Base-by-base conservation (phyloP, 805 yeast species). In the Ogataea paraovalis region DNA sequence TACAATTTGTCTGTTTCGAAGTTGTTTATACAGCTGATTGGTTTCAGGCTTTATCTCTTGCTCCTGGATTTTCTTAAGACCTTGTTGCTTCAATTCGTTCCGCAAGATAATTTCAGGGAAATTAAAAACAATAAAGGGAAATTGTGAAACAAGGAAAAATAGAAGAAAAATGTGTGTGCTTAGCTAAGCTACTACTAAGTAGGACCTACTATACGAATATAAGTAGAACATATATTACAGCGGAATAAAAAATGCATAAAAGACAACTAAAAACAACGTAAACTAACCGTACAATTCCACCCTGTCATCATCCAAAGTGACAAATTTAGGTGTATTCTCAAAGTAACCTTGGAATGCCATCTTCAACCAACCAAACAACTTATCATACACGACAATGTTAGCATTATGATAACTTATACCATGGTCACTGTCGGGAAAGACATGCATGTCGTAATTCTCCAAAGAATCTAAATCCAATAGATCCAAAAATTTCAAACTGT, bases 371-470 rank as follows among this genome's bases (percentile, higher is more conserved):
- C 64, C 64, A 21, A 85, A 63, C 36, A 87, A 66, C 64, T 80
- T 80, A 61, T 86, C 87, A 61, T 76, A 85, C 18, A 87, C 83
- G 8, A 87, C 78, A n/a, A 60, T 69, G 56, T 79, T 77, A 2
- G 88, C 92, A 62, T 86, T 84, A 61, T 87, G 92, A 65, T 78
- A 82, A 40, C 79, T 69, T 49, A 87, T 85, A 34, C 80, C 69
- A 60, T 87, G 96, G 58, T 86, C 90, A 32, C 86, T 80, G 58
- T 87, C 96, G 4, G 96, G 92, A 73, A 86, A 87, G 7, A 85
- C 75, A 68, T 82, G 85, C 49, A 85, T 70, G 58, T 87, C 94
- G 55, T 82, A 87, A 67, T 94, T 94, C 60, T 87, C 95, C n/a
- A 90, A 78, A 2, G 76, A 77, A n/a, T 73, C 78, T 46, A 82